Base-by-base conservation (phyloP, 208 protist species). In the Leishmania arabica region DNA sequence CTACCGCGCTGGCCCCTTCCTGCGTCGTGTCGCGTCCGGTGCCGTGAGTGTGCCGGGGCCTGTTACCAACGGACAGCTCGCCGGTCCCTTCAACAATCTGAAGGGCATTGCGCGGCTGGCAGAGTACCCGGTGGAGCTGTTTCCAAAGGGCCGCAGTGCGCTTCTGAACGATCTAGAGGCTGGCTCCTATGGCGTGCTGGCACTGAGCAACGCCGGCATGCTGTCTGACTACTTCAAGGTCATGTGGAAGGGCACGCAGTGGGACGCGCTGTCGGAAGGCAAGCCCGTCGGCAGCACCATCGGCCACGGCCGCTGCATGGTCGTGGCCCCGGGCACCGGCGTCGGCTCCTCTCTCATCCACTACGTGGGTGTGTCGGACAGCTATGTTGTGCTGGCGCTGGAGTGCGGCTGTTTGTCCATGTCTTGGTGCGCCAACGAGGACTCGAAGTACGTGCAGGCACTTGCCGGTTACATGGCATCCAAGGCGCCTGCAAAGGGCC, bases 81-180 rank as follows among this genome's bases (percentile, higher is more conserved):
- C 79, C 19, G 92, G 92, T 0, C 92, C 92, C 3, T 94, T 95
- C 80, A 94, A 91, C 83, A 92, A 92, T 60, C 79, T 94, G 34
- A 93, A 91, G 75, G 92, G 92, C 56, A 74, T 89, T 53, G 87
- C 85, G 4, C 73, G 81, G 42, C 47, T 95, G 34, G 76, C 51
- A 8, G 87, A 92, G 42, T 94, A 89, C 85, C 92, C 92, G 13
- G 40, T 11, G 2, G 78, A 85, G 40, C 84, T 95, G 24, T 95
- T 93, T 58, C 92, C 92, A 0, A 69, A 34, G n/a, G 86, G 88
- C 58, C 88, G 88, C 60, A 89, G 84, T 62, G 72, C 76, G n/a
- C 79, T 95, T 6, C 84, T 95, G 31, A 95, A 95, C 69, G 92
- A 95, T 70, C 81, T 95, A 8, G 86, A 94, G 69, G 90, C 90